Evolutionary conservation across 441 rosid species (phyloP).

Genomic region (Omphalea diandra): DNA sequence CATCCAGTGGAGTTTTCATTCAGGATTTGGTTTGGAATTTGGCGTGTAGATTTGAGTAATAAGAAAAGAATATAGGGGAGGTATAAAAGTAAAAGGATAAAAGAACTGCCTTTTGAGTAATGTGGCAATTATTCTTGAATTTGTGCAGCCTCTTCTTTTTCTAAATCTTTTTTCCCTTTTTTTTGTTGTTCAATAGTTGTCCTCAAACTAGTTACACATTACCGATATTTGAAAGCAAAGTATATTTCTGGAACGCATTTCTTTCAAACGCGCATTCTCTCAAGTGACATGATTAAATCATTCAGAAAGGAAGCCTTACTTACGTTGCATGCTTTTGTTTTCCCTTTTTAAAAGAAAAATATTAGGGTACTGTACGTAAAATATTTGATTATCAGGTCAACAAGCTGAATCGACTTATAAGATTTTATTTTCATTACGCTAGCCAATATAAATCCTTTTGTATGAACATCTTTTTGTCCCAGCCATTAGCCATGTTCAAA

Average conservation of each 20-base stretch:
- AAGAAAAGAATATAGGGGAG: not conserved
- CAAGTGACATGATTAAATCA: not conserved
- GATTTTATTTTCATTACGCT: not conserved
- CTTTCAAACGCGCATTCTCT: not conserved
- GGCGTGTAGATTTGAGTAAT: constrained; percentile 13
- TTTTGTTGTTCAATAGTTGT: not conserved
- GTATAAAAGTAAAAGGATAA: constrained; percentile 6
- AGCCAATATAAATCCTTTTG: not conserved
- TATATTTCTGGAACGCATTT: not conserved
- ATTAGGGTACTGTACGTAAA: not conserved
- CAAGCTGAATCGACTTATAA: not conserved
- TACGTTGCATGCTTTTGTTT: not conserved
- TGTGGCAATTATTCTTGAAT: constrained; percentile 1
- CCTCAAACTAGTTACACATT: constrained; percentile 1
- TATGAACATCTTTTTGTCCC: not conserved
- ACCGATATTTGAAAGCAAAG: not conserved
- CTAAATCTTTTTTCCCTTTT: not conserved
- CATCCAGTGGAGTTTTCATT: constrained; percentile 28
- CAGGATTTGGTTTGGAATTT: constrained; percentile 19
- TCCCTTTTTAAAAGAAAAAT: too few relatives aligned
- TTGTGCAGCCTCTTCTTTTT: not conserved
- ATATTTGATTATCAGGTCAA: not conserved
- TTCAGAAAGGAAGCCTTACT: not conserved
- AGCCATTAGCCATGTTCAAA: not conserved
- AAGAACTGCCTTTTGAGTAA: constrained; percentile 16